Conservation (phyloP, 495 filamentous ascomycete genomes). For the Hypoxylon subgilvum region DNA sequence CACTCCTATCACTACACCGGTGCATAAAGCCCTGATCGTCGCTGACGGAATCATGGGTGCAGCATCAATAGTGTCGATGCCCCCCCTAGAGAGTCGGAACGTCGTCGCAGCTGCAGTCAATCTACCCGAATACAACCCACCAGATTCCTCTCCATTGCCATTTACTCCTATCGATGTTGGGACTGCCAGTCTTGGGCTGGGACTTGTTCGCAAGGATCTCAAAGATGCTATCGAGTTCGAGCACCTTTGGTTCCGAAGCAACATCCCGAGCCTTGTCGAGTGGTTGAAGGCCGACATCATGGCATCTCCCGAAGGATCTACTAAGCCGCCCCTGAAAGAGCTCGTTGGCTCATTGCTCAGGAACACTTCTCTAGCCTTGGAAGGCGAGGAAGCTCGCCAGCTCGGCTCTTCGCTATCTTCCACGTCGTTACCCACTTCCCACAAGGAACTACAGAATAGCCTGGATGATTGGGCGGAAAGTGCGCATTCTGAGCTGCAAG, state of each 20-base stretch:
- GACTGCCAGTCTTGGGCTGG: constrained; percentile 63
- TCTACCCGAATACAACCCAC: constrained; percentile 43
- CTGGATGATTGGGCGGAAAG: constrained; percentile 76
- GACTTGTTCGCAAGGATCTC: constrained; percentile 68
- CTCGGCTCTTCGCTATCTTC: constrained; percentile 35
- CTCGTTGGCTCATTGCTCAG: constrained; percentile 71
- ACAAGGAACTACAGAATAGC: constrained; percentile 58
- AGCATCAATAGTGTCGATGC: constrained; percentile 45
- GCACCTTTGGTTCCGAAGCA: constrained; percentile 73
- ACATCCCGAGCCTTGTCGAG: constrained; percentile 65
- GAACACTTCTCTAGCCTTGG: constrained; percentile 61
- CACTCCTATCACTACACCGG: constrained; percentile 75
- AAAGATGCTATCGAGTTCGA: constrained; percentile 73
- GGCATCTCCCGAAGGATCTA: constrained; percentile 42
- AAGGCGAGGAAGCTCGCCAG: constrained; percentile 53
- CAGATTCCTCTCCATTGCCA: constrained; percentile 43
- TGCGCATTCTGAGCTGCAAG: constrained; percentile 81
- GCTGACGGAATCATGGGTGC: constrained; percentile 65
- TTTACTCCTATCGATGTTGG: constrained; percentile 49
- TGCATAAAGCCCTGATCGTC: constrained; percentile 81
- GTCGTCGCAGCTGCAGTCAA: constrained; percentile 52
- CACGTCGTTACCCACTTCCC: constrained; percentile 49
- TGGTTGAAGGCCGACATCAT: constrained; percentile 68
- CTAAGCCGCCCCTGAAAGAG: constrained; percentile 67
- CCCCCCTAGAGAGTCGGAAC: constrained; percentile 42